Evolutionary conservation across 371 early-diverging fungal species (phyloP).

Genomic region (Syncephalastrum sp.): DNA sequence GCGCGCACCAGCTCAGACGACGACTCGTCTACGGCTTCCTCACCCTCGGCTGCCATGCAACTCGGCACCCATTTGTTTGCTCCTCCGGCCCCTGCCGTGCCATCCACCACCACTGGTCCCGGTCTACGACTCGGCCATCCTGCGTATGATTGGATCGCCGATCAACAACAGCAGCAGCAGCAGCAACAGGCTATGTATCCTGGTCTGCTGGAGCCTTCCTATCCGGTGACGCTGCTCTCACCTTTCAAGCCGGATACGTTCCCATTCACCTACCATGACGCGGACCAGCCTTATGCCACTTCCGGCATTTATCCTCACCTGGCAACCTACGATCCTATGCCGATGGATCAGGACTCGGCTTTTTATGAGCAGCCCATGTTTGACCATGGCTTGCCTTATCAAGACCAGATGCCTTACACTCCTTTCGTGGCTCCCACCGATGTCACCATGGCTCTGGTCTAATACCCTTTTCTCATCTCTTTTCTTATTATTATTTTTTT

Average conservation of each 20-base stretch:
- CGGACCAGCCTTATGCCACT: too few relatives aligned
- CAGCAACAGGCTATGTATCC: slow-evolving; percentile 6
- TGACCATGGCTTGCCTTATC: slow-evolving; percentile 2
- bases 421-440: slow-evolving; percentile 18
- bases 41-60: slow-evolving; percentile 26
- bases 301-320: too few relatives aligned
- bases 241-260: slow-evolving; percentile 32
- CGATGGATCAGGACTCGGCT: too few relatives aligned
- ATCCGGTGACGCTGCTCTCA: slow-evolving; percentile 24
- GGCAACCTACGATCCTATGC: too few relatives aligned
- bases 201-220: too few relatives aligned
- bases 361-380: slow-evolving; percentile 1
- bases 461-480: slow-evolving; percentile 7
- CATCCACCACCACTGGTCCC: slow-evolving; percentile 9
- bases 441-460: slow-evolving; percentile 13
- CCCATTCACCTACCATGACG: not conserved
- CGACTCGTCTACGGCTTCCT: slow-evolving; percentile 25
- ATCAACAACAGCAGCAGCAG: slow-evolving; percentile 13
- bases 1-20: slow-evolving; percentile 20
- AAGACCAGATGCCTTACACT: slow-evolving; percentile 7
- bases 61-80: not conserved
- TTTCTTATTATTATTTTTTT: not conserved
- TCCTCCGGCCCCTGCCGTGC: too few relatives aligned
- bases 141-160: slow-evolving; percentile 4
- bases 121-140: not conserved